These are phyloP conservation scores for Neofusicoccum cordaticola DNA, from an alignment of 2,329 filamentous ascomycete species.

Conservation along the genomic window DNA sequence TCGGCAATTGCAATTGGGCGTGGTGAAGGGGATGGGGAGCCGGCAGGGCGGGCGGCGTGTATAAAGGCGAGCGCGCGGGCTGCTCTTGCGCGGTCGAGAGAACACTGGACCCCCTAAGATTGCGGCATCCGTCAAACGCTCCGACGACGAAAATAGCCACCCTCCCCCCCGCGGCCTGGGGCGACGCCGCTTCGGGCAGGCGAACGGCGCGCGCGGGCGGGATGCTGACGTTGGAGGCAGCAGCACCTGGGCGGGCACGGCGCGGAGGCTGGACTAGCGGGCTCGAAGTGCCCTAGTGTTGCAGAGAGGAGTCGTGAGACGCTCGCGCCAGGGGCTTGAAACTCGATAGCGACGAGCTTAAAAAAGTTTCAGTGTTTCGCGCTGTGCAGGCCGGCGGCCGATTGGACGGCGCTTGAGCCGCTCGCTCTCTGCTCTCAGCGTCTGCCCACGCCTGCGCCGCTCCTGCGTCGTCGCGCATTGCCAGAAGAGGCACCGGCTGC, in stretches of 20 bases:
- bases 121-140: background rate
- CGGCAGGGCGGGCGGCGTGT: background rate
- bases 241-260: conserved; percentile 4
- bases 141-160: background rate
- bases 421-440: conserved; percentile 12
- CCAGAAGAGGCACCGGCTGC: conserved; percentile 3
- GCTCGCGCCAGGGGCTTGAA: conserved; percentile 15
- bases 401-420: conserved; percentile 16
- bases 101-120: background rate
- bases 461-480: conserved; percentile 14
- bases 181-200: background rate
- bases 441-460: background rate
- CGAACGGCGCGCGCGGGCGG: background rate
- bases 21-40: conserved; percentile 13
- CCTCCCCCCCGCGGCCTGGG: background rate
- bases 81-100: no score
- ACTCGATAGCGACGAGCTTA: conserved; percentile 15
- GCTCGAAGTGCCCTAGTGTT: conserved; percentile 11
- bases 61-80: conserved; percentile 1
- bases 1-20: conserved; percentile 7
- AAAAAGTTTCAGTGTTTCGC: conserved; percentile 16
- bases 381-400: background rate
- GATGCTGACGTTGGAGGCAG: conserved; percentile 6
- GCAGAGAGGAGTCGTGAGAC: conserved; percentile 12
- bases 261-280: conserved; percentile 18